Evolutionary conservation across 495 filamentous ascomycete species (phyloP).

Genomic region (Neurospora terricola): DNA sequence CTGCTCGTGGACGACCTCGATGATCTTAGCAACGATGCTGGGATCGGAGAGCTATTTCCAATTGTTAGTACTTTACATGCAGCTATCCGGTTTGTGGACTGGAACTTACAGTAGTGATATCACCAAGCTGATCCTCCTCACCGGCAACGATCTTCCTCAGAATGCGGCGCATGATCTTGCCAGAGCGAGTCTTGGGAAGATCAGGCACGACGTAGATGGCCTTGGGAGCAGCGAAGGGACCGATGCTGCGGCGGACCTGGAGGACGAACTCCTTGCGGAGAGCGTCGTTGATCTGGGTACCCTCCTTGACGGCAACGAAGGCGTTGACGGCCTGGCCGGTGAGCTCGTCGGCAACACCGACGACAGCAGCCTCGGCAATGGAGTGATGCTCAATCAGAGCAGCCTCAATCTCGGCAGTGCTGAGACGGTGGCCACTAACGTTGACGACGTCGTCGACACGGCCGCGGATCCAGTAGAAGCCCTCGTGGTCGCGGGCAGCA

Average conservation of each 20-base stretch:
- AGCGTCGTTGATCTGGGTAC: slow-evolving; percentile 65
- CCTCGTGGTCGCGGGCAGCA: slow-evolving; percentile 93
- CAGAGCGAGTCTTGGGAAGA: slow-evolving; percentile 89
- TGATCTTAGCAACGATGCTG: slow-evolving; percentile 80
- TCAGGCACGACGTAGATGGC: slow-evolving; percentile 82
- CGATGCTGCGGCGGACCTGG: slow-evolving; percentile 94
- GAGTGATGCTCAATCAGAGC: slow-evolving; percentile 83
- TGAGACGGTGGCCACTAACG: slow-evolving; percentile 89
- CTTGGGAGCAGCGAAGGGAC: slow-evolving; percentile 94
- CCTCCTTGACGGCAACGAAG: slow-evolving; percentile 89
- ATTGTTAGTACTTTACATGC: slow-evolving; percentile 25
- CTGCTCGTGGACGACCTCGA: slow-evolving; percentile 58
- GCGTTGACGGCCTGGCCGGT: slow-evolving; percentile 96
- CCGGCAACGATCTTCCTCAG: slow-evolving; percentile 92
- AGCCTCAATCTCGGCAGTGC: slow-evolving; percentile 96
- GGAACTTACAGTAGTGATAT: slow-evolving; percentile 73
- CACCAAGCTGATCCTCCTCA: slow-evolving; percentile 93
- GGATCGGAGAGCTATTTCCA: slow-evolving; percentile 71
- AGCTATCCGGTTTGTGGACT: neutral
- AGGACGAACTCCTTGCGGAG: slow-evolving; percentile 85
- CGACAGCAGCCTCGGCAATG: slow-evolving; percentile 91
- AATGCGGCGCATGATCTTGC: slow-evolving; percentile 98
- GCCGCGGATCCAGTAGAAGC: slow-evolving; percentile 99
- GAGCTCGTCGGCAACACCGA: slow-evolving; percentile 85
- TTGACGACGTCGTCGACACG: slow-evolving; percentile 99